Base-by-base conservation (phyloP, 768 basidiomycete species). In the Lactarius indigo region DNA sequence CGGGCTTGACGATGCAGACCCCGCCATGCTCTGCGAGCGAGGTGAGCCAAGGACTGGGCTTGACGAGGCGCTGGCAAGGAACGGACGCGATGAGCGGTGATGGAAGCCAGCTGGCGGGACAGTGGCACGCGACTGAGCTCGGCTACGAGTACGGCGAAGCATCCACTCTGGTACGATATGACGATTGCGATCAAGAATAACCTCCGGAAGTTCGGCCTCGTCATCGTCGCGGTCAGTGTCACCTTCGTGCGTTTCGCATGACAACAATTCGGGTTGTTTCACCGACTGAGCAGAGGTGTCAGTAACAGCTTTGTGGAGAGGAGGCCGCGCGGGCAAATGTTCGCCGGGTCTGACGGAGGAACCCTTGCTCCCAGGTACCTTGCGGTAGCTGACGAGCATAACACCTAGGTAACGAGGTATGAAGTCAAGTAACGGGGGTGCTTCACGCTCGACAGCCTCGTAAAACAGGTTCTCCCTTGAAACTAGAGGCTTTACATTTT, bases 341-440 rank as follows among this genome's bases (percentile, higher is more conserved):
- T 61, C 56, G 26, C 8, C 12, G n/a, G 68, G 66, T n/a, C 69
- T 68, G 56, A 56, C 44, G 3, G 68, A 66, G 1, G 70, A 58
- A 23, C 66, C 64, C 31, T 73, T 63, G 57, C 71, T 69, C 54
- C 65, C 71, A 18, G 67, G 77, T 1, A 94, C 91, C 17, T 90
- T 85, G 30, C 97, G 87, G 74, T 98, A 98, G 61, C 90, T 96
- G 72, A 99, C 96, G 50, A 98, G 84, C 94, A 99, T 97, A 63
- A 99, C 97, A 28, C 97, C 97, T 18, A 99, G 83, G 77, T 99
- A 99, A 54, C 96, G 89, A n/a, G 97, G 97, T 66, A 98, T 97
- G 73, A 94, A 99, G 17, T 85, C 90, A 5, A 98, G 83, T 10
- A 99, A 82, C 5, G 93, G 94, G 0, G 97, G 96, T 0, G 93